Evolutionary conservation across 2,329 filamentous ascomycete species (phyloP).

Genomic region (Hypoxylon sp.): DNA sequence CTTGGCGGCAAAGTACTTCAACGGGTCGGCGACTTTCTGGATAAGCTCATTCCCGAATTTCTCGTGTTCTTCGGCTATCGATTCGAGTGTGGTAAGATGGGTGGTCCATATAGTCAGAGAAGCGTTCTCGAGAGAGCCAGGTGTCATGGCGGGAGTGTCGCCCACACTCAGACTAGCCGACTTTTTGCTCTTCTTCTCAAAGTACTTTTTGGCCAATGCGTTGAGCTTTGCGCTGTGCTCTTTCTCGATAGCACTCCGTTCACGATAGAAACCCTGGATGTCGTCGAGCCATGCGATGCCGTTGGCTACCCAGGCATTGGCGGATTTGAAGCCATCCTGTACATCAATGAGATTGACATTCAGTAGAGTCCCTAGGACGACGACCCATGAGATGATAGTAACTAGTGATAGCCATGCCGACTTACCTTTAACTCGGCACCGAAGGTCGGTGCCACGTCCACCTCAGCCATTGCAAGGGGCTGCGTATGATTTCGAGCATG

Average conservation of each 20-base stretch:
- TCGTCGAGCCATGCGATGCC: conserved; percentile 97
- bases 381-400: not conserved
- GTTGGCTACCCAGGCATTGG: conserved; percentile 89
- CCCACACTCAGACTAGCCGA: conserved; percentile 89
- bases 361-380: conserved; percentile 13
- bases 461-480: conserved; percentile 76
- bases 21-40: conserved; percentile 84
- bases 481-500: conserved; percentile 41
- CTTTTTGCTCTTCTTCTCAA: conserved; percentile 95
- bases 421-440: conserved; percentile 92
- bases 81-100: conserved; percentile 90
- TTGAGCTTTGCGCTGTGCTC: conserved; percentile 93
- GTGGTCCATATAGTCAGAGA: conserved; percentile 98
- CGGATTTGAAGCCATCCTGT: conserved; percentile 95
- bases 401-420: conserved; percentile 21
- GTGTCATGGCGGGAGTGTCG: conserved; percentile 91
- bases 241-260: conserved; percentile 93
- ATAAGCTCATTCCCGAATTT: conserved; percentile 83
- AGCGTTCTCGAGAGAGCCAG: conserved; percentile 94
- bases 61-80: conserved; percentile 89
- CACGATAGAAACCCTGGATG: conserved; percentile 96
- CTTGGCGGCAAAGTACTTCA: conserved; percentile 78
- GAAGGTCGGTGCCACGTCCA: conserved; percentile 87
- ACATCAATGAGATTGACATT: conserved; percentile 25
- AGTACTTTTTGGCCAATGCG: conserved; percentile 93